Base-by-base conservation (phyloP, 768 basidiomycete species). In the Hypholoma fasciculare region DNA sequence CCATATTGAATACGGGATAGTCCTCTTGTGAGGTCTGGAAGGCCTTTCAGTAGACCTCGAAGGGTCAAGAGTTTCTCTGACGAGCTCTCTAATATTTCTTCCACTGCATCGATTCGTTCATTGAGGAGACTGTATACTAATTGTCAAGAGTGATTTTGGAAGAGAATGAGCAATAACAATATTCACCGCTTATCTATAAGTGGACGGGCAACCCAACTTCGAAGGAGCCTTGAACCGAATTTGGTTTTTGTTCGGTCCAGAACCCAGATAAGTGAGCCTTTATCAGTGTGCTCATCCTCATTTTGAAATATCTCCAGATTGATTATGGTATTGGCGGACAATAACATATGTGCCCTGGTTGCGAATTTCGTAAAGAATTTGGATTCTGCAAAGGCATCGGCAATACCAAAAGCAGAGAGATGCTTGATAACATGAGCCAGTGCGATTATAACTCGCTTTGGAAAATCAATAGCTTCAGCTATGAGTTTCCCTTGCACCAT, bases 261-360 rank as follows among this genome's bases (percentile, higher is more conserved):
- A 7, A 96, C 80, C 84, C 88, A 90, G 60, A 97, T 76, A 47
- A 99, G 74, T 50, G 92, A 90, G 4, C 95, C 96, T 56, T 74
- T 81, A 17, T 81, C 76, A 11, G 82, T 84, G 54, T 82, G 82
- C 68, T 97, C 89, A 0, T 92, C 94, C 67, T 91, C 89, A 64
- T 98, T 98, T 36, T 86, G 83, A 69, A 92, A 96, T n/a, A 99
- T 86, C 71, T 98, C 96, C 74, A 96, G 72, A 68, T 97, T 98
- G 12, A 82, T 81, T 11, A 98, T 73, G 0, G 96, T 96, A 68
- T 94, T 97, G 23, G 87, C 88, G 49, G 89, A 90, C 47, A 99
- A 79, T 19, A 94, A 78, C 96, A 99, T 96, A 61, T 93, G 88
- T 0, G 85, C 81, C 54, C 82, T 81, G 20, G 86, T 84, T 3